Base-by-base conservation (phyloP, 2,329 filamentous ascomycete species). In the Alternaria hordeiaustralica region DNA sequence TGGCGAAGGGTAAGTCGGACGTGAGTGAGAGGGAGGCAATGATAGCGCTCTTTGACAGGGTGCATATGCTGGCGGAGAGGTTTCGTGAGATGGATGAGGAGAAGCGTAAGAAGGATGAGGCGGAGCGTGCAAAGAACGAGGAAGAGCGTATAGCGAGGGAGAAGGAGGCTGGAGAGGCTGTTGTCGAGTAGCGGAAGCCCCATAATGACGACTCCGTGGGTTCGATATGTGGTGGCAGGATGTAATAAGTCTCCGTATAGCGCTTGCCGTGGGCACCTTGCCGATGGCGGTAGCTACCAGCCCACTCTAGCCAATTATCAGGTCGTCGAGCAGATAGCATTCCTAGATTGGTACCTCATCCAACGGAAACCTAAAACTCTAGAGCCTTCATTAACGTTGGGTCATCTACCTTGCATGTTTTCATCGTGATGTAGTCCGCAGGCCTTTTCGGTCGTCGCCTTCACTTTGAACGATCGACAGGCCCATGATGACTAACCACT, bases 161-260 rank as follows among this genome's bases (percentile, higher is more conserved):
- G 41, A 2, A 44, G 18, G 41, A 44, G 41, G 41, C 41, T 13
- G 41, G 2, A 44, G 18, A 44, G 41, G 18, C 8, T 0, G 10
- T 12, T 44, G 41, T 20, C 18, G 41, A 44, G 41, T 44, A 44
- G 41, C n/a, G 5, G 18, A 20, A 44, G 8, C 4, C 33, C 15
- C 13, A 9, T 15, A 36, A 8, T 11, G 9, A 3, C 5, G 41
- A 44, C n/a, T 1, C 3, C 9, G 25, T 5, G 23, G 1, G 23
- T 18, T 1, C 0, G 0, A 18, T 7, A 0, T 20, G 15, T 2
- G 10, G 10, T 2, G 6, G 18, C n/a, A 30, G 6, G 25, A 5
- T 11, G 10, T 9, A 30, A 2, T 1, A 3, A 18, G 4, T 5
- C 1, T 8, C 15, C 1, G 11, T 25, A 12, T 13, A 6, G 26